Base-by-base conservation (phyloP, 2,329 filamentous ascomycete species). In the Arachnopeziza araneosa region DNA sequence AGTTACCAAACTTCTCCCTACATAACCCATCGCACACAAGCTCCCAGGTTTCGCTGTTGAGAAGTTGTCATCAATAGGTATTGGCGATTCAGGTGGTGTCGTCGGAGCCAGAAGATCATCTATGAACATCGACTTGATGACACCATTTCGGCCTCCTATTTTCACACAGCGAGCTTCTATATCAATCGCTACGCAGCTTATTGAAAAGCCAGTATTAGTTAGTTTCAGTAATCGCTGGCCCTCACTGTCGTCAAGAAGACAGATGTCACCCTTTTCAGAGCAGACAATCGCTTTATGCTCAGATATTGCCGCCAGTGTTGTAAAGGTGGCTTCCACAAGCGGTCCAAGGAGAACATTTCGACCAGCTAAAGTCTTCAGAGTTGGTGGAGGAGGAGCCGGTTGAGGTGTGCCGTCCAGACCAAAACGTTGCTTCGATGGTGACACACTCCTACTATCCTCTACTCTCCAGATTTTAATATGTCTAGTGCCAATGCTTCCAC, bases 401-500 rank as follows among this genome's bases (percentile, higher is more conserved):
- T 65, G 60, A 50, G 69, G 69, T 30, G 66, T 75, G 36, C 71
- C 68, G 54, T 85, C 83, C 55, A 73, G 72, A 22, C 75, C 71
- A 61, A 84, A 81, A 64, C 81, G 83, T 69, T 82, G 74, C 71
- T 90, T 91, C 9, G 81, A 78, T 1, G 89, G 88, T 23, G 88
- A 88, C 5, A 76, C 75, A 21, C 80, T 76, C 51, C 71, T 78
- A 59, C 69, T 76, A 24, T 93, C 91, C 44, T 95, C 90, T 12
- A 95, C 82, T 66, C 88, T 87, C 95, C 95, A 99, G 55, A 96
- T 83, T 75, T 97, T 98, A 73, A 97, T 85, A 75, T 97, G 93
- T 24, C 95, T 86, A 56, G 95, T 89, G 17, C 95, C 95, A 24
- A 95, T 84, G 23, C 73, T 75, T 52, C 56, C 17, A 44, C 3